phyloP scores from a whole-genome alignment of 257 asterid genomes.

The Ilex asprella region DNA sequence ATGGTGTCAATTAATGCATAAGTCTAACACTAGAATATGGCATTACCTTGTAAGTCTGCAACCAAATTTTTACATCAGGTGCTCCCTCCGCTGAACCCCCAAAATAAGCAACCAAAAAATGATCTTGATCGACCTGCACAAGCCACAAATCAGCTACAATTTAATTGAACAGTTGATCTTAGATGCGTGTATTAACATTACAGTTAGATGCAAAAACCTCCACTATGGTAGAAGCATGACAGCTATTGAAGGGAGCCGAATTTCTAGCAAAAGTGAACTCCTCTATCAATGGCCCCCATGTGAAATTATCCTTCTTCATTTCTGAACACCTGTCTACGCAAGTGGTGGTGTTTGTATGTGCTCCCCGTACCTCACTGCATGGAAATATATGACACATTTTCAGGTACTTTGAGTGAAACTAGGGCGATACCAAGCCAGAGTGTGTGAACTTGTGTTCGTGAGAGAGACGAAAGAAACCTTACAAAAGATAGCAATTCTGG shows the following conservation, averaged over 20 bases:
- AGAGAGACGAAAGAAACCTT: not conserved
- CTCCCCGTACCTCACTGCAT: constrained; percentile 34
- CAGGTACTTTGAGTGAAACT: not conserved
- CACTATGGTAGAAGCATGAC: constrained; percentile 94
- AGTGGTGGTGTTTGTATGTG: constrained; percentile 12
- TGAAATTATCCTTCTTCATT: constrained; percentile 35
- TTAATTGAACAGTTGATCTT: not conserved
- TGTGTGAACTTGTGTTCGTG: not conserved
- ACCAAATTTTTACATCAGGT: constrained; percentile 87
- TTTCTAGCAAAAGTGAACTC: constrained; percentile 67
- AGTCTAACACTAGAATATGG: not conserved
- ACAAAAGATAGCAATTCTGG: not conserved
- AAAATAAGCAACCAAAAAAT: constrained; percentile 81
- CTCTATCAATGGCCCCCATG: constrained; percentile 61
- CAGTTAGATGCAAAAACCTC: constrained; percentile 43
- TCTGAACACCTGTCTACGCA: not conserved
- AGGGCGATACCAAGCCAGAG: not conserved
- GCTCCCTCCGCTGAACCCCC: constrained; percentile 93
- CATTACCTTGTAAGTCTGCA: constrained; percentile 67
- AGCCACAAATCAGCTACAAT: constrained; percentile 9
- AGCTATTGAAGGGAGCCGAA: constrained; percentile 74
- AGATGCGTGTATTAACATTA: constrained; percentile 4
- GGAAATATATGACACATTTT: constrained; percentile 4
- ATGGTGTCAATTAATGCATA: not conserved
- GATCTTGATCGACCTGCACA: constrained; percentile 62